Percentiles rank a stretch among this genome's conserved stretches.
Evolutionary conservation across 495 filamentous ascomycete genomes (phyloP).

Genomic region (Hyaloscypha hepaticicola): DNA sequence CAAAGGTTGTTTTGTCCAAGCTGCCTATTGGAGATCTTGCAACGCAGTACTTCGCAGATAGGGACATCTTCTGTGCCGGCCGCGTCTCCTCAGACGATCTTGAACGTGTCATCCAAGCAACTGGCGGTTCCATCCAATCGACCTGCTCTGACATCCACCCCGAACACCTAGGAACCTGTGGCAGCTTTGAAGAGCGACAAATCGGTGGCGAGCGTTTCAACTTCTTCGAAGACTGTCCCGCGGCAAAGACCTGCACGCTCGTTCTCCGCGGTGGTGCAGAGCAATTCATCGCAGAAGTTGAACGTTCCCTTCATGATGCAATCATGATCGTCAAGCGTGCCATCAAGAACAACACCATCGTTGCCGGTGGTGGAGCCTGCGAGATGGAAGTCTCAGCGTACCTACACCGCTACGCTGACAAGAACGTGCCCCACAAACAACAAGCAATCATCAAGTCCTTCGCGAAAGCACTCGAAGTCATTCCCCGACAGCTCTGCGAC

Average conservation of each 20-base stretch:
- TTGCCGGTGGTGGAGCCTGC: constrained; percentile 89
- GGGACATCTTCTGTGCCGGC: constrained; percentile 97
- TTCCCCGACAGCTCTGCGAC: constrained; percentile 94
- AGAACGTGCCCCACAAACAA: constrained; percentile 90
- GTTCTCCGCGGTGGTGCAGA: constrained; percentile 94
- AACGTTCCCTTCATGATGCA: constrained; percentile 94
- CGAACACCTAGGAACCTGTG: constrained; percentile 89
- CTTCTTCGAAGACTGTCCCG: constrained; percentile 93
- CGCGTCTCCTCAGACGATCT: constrained; percentile 91
- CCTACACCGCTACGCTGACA: constrained; percentile 87
- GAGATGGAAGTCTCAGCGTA: constrained; percentile 97
- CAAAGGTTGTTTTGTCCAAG: constrained; percentile 95
- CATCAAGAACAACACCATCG: constrained; percentile 88
- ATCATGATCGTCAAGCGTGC: constrained; percentile 99
- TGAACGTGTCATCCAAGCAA: constrained; percentile 93
- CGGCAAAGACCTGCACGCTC: constrained; percentile 94
- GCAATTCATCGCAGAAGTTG: constrained; percentile 98
- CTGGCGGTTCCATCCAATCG: constrained; percentile 87
- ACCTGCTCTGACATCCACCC: constrained; percentile 94
- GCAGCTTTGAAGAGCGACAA: constrained; percentile 88
- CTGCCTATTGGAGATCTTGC: constrained; percentile 96
- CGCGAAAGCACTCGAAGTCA: constrained; percentile 94
- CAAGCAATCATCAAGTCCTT: constrained; percentile 97
- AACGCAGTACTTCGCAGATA: constrained; percentile 97
- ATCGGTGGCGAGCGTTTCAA: constrained; percentile 98